These are phyloP conservation scores for Mariannaea elegans DNA, from an alignment of 2,329 filamentous ascomycete species.

Conservation along the genomic window DNA sequence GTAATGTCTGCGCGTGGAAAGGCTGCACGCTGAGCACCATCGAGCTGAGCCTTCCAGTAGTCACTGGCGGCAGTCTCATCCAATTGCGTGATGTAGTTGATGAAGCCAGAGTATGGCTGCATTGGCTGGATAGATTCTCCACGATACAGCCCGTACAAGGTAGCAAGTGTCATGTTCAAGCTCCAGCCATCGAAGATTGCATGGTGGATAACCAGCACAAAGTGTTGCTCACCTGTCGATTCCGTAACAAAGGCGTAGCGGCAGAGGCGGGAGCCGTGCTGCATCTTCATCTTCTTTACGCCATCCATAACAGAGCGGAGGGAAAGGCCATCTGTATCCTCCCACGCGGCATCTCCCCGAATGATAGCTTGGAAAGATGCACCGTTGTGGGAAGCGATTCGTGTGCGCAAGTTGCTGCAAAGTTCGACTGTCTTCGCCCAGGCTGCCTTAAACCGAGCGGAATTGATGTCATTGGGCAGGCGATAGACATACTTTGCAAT, in stretches of 20 bases:
- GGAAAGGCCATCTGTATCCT: too few relatives aligned
- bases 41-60: conserved; percentile 2
- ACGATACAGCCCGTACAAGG: not conserved
- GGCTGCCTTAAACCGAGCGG: not conserved
- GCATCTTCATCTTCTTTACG: not conserved
- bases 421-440: not conserved
- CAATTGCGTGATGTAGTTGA: not conserved
- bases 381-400: too few relatives aligned
- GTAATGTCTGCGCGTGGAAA: not conserved
- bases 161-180: not conserved
- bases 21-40: not conserved
- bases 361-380: not conserved
- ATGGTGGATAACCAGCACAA: conserved; percentile 32
- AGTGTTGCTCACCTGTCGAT: not conserved
- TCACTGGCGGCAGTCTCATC: not conserved
- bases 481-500: too few relatives aligned
- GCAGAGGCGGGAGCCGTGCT: too few relatives aligned
- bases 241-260: not conserved
- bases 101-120: conserved; percentile 5
- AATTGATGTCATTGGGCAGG: too few relatives aligned
- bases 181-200: conserved; percentile 39
- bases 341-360: too few relatives aligned
- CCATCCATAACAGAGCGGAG: not conserved
- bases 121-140: not conserved
- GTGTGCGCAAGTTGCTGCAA: not conserved